phyloP scores from a whole-genome alignment of 768 basidiomycete genomes.

The Hypsizygus marmoreus region DNA sequence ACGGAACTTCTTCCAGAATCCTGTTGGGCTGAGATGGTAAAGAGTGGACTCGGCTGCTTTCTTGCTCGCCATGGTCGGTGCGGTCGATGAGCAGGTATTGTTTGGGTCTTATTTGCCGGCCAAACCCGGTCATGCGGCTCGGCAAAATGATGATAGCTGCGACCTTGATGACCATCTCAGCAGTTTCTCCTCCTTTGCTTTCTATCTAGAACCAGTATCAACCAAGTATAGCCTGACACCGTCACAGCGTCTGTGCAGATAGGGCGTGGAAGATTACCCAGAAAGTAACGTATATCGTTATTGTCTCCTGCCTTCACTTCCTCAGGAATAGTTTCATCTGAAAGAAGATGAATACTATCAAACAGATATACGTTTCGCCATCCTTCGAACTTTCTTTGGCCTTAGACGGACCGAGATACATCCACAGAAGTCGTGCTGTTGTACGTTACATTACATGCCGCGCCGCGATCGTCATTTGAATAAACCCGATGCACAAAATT shows the following conservation, averaged over 20 bases:
- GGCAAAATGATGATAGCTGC: background rate
- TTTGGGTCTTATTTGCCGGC: conserved; percentile 19
- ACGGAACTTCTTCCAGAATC: conserved; percentile 98
- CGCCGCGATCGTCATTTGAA: conserved; percentile 14
- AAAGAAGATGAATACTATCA: too few species aligned
- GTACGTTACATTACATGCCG: too few species aligned
- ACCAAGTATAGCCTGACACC: too few species aligned
- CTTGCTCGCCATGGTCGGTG: conserved; percentile 62
- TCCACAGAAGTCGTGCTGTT: background rate
- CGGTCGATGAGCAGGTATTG: conserved; percentile 1
- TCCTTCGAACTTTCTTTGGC: too few species aligned
- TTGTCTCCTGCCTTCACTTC: too few species aligned
- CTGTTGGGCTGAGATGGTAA: conserved; percentile 86
- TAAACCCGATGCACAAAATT: conserved; percentile 14
- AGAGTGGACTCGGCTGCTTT: conserved; percentile 86
- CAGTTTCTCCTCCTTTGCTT: too few species aligned
- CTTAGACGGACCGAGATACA: background rate
- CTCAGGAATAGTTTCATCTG: background rate
- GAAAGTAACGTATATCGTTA: too few species aligned
- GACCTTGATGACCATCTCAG: too few species aligned
- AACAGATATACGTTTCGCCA: too few species aligned
- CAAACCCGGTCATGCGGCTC: conserved; percentile 8
- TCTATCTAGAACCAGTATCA: too few species aligned
- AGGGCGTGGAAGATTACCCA: too few species aligned
- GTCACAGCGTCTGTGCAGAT: too few species aligned